A percentile compares a stretch with the other conserved stretches of the same genome.
These are phyloP conservation scores for Strobilomyces dryophilus DNA, from an alignment of 768 basidiomycete species.

Conservation along the genomic window DNA sequence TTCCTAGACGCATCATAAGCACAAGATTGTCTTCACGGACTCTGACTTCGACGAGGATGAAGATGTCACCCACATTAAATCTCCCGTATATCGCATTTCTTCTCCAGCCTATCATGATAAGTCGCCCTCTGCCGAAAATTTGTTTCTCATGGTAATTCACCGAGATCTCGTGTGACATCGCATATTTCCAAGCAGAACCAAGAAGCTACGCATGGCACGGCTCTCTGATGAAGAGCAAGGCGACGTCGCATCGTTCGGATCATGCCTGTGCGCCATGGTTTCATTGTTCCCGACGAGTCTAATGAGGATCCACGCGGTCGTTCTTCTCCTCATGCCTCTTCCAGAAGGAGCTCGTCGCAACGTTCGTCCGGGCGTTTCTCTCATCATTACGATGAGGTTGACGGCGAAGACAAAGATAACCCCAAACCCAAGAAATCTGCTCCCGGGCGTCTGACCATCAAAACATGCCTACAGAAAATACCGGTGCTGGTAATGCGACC, in stretches of 20 bases:
- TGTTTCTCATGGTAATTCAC: background rate
- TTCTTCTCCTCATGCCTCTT: conserved; percentile 50
- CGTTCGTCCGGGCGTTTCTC: conserved; percentile 32
- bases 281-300: conserved; percentile 64
- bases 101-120: conserved; percentile 25
- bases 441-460: conserved; percentile 30
- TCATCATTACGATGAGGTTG: conserved; percentile 38
- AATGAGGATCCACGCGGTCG: conserved; percentile 51
- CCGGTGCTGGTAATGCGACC: conserved; percentile 28
- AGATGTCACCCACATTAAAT: background rate
- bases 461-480: conserved; percentile 27
- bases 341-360: conserved; percentile 33
- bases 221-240: conserved; percentile 46
- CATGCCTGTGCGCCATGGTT: conserved; percentile 61
- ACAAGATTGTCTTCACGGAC: conserved; percentile 64
- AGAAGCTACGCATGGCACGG: conserved; percentile 59
- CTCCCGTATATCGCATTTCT: conserved; percentile 22
- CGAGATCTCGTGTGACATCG: background rate
- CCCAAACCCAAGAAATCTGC: conserved; percentile 37
- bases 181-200: conserved; percentile 39
- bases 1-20: conserved; percentile 47
- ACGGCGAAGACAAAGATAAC: conserved; percentile 28
- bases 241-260: conserved; percentile 46
- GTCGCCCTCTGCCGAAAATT: conserved; percentile 29
- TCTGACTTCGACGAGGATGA: conserved; percentile 57